Conservation (phyloP, 2,329 filamentous ascomycete genomes). For the Paecilomyces sp. region DNA sequence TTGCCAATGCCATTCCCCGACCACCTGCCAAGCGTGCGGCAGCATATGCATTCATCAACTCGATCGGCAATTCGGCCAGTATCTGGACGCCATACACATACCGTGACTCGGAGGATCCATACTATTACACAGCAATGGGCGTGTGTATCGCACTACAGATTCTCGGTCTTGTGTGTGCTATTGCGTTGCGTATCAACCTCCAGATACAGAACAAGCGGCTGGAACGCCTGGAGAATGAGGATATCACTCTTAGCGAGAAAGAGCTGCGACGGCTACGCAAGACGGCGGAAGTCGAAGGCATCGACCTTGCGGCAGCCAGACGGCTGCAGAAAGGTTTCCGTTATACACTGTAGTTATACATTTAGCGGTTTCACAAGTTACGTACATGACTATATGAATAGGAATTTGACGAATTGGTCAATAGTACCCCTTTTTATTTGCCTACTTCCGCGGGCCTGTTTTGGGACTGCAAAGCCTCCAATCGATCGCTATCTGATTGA, state of each 20-base stretch:
- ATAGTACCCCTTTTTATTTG: too few species aligned
- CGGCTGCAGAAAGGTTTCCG: slow-evolving; percentile 49
- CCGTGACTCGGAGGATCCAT: slow-evolving; percentile 27
- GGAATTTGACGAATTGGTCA: background rate
- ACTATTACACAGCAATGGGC: slow-evolving; percentile 36
- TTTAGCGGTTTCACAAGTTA: background rate
- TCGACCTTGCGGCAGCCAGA: slow-evolving; percentile 43
- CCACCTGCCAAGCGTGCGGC: slow-evolving; percentile 50
- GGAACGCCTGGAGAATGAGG: slow-evolving; percentile 44
- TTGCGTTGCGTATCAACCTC: slow-evolving; percentile 33
- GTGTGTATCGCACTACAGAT: slow-evolving; percentile 35
- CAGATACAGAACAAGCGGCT: slow-evolving; percentile 44
- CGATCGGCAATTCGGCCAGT: slow-evolving; percentile 45
- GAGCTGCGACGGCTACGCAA: slow-evolving; percentile 42
- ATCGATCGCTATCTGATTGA: too few species aligned
- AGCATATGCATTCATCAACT: slow-evolving; percentile 50
- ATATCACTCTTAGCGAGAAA: slow-evolving; percentile 37
- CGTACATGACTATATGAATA: background rate
- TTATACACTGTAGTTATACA: slow-evolving; percentile 38
- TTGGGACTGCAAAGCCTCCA: too few species aligned
- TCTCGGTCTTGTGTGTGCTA: slow-evolving; percentile 25
- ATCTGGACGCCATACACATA: slow-evolving; percentile 50
- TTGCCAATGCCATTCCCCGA: slow-evolving; percentile 44
- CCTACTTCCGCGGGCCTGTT: too few species aligned
- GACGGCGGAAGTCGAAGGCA: slow-evolving; percentile 47